Conservation (phyloP, 2,329 filamentous ascomycete species). For the Cladosporium sphaerospermum region DNA sequence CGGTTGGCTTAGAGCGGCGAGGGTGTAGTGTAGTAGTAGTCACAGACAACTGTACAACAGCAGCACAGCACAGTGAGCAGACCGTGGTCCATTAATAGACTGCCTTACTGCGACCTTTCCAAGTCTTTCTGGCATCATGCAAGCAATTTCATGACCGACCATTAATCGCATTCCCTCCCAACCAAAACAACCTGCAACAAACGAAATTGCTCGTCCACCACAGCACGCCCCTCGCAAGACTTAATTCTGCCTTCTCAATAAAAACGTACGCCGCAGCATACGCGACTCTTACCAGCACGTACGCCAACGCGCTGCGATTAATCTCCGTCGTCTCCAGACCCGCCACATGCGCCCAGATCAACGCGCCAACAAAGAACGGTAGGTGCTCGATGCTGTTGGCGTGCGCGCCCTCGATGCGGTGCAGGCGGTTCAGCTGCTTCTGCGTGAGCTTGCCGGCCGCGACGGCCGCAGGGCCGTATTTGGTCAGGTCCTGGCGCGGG, state of each 20-base stretch:
- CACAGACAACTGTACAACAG: too few relatives aligned
- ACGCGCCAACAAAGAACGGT: constrained; percentile 33
- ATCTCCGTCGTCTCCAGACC: constrained; percentile 32
- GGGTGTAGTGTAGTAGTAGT: constrained; percentile 10
- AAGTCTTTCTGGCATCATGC: too few relatives aligned
- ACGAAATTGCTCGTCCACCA: constrained; percentile 44
- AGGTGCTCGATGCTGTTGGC: constrained; percentile 43
- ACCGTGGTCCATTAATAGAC: too few relatives aligned
- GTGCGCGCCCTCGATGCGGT: constrained; percentile 41
- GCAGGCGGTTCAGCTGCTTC: constrained; percentile 37
- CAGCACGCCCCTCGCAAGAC: constrained; percentile 31
- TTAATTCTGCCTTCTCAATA: constrained; percentile 31
- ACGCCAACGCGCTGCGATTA: constrained; percentile 36
- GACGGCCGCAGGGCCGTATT: constrained; percentile 37
- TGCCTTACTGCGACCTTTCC: too few relatives aligned
- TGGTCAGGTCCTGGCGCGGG: constrained; percentile 42
- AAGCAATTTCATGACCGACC: not conserved
- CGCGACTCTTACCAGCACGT: constrained; percentile 36
- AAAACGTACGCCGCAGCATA: constrained; percentile 39
- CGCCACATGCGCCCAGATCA: constrained; percentile 36
- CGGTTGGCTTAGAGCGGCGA: constrained; percentile 17
- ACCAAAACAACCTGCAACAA: not conserved
- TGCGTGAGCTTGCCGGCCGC: constrained; percentile 37
- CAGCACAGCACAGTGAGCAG: too few relatives aligned
- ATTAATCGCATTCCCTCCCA: not conserved